Conservation (phyloP, 2,329 filamentous ascomycete genomes). For the Boeremia lycopersici region DNA sequence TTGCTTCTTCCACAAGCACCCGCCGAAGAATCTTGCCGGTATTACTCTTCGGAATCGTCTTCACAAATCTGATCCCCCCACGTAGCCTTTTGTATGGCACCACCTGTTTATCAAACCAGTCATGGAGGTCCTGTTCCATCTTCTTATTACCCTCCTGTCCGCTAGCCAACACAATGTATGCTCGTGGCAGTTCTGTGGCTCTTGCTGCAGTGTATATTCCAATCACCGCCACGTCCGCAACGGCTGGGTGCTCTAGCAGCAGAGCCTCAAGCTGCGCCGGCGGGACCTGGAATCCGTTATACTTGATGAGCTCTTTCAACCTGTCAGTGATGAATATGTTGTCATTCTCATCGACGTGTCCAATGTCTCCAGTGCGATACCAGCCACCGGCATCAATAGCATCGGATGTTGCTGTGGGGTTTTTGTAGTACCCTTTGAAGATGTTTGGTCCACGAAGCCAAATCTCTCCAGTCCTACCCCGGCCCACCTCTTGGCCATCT, state of each 20-base stretch:
- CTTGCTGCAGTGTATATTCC: constrained; percentile 24
- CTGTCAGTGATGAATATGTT: constrained; percentile 42
- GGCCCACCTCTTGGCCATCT: constrained; percentile 43
- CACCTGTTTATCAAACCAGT: constrained; percentile 29
- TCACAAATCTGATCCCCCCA: constrained; percentile 32
- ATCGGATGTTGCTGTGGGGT: constrained; percentile 46
- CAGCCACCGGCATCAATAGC: constrained; percentile 44
- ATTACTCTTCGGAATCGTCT: constrained; percentile 23
- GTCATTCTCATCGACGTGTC: constrained; percentile 40
- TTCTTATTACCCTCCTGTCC: constrained; percentile 25
- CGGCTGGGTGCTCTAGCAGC: constrained; percentile 57
- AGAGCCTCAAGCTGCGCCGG: constrained; percentile 64
- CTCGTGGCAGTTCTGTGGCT: constrained; percentile 50
- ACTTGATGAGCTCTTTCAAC: constrained; percentile 62
- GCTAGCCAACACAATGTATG: constrained; percentile 52
- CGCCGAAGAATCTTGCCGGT: not conserved
- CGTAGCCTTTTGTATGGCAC: constrained; percentile 43
- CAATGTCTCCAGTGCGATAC: constrained; percentile 43
- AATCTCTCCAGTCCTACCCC: constrained; percentile 46
- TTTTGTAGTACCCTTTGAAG: constrained; percentile 49
- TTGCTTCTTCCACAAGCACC: not conserved
- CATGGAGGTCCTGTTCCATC: constrained; percentile 27
- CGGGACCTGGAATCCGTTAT: constrained; percentile 65
- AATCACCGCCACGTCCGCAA: constrained; percentile 68
- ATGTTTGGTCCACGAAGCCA: constrained; percentile 48